These are phyloP conservation scores for Mucor saturninus DNA, from an alignment of 371 early-diverging fungal species.

Conservation along the genomic window DNA sequence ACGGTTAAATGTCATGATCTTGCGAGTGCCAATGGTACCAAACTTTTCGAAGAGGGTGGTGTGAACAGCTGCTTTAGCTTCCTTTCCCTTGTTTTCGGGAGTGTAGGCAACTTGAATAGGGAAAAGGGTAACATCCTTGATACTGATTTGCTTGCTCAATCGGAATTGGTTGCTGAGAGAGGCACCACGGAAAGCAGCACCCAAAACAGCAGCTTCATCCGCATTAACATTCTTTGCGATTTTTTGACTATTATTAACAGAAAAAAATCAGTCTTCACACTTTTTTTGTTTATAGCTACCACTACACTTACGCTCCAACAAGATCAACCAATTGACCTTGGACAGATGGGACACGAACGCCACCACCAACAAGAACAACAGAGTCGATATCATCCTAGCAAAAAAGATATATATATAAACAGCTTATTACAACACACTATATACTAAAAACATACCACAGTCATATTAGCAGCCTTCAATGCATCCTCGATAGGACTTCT, in stretches of 20 bases:
- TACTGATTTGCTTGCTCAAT: constrained; percentile 78
- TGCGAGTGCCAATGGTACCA: constrained; percentile 75
- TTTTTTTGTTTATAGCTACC: too few relatives aligned
- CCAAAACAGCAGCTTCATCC: constrained; percentile 96
- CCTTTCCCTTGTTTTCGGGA: constrained; percentile 56
- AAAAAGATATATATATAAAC: background rate
- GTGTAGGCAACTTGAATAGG: constrained; percentile 80
- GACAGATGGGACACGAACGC: constrained; percentile 87
- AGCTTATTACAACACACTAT: background rate
- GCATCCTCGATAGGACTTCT: constrained; percentile 74
- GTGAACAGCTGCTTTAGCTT: constrained; percentile 30
- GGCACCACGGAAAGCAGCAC: constrained; percentile 92
- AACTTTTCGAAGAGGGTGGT: constrained; percentile 71
- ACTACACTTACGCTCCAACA: constrained; percentile 71
- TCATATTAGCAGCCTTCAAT: constrained; percentile 69
- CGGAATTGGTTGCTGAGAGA: constrained; percentile 85
- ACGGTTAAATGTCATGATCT: constrained; percentile 85
- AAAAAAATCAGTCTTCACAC: too few relatives aligned
- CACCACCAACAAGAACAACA: constrained; percentile 94
- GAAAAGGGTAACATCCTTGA: constrained; percentile 80
- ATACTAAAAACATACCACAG: constrained; percentile 50
- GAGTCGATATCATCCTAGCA: constrained; percentile 72
- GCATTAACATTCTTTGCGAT: constrained; percentile 93
- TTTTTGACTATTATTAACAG: constrained; percentile 57
- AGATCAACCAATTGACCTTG: constrained; percentile 70